Evolutionary conservation across 768 basidiomycete species (phyloP), one percentile per base, ranked within the genome.

Genomic region (Leccinum rimulosum): DNA sequence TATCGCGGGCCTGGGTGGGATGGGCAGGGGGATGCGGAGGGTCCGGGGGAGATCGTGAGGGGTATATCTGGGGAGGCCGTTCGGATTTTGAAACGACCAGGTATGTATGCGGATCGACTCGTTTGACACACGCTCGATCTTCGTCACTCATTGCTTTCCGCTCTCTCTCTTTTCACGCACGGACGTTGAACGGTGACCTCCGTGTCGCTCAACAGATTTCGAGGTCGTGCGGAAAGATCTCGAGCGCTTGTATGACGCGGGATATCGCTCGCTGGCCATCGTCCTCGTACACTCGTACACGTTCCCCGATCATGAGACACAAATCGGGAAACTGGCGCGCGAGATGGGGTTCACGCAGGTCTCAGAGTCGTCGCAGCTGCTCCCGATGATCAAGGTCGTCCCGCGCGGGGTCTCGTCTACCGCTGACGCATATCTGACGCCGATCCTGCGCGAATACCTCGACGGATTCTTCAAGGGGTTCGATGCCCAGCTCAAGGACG

Each of bases 331-430:
- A 0, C 69, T 96, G 19, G 96, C 95, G 4, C 80, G 84, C 22
- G 80, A 82, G 50, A 70, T 96, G 5, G 95, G 95, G n/a, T 98
- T 98, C 73, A 79, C 80, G 6, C 93, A 97, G 49, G 84, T 98
- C 65, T 95, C 93, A 2, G 85, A 92, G 65, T 95, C 94, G 0
- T 88, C 91, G 3, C 84, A 87, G 61, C 79, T 95, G n/a, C 81
- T 93, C 30, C 91, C 93, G 3, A 93, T 93, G 91, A 95, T 96
- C 79, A 94, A 94, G 75, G 90, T 95, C 82, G 92, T 97, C 10
- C 91, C 94, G 1, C 88, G 95, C 0, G 95, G 93, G 2, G 86
- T 90, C 10, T 96, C 93, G 0, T 90, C 92, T 1, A 95, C 94
- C 0, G 95, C 93, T 1, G 95, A 98, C 65, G 95, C 95, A 1